Conservation (phyloP, 768 basidiomycete species). For the Dioszegia aurantiaca region DNA sequence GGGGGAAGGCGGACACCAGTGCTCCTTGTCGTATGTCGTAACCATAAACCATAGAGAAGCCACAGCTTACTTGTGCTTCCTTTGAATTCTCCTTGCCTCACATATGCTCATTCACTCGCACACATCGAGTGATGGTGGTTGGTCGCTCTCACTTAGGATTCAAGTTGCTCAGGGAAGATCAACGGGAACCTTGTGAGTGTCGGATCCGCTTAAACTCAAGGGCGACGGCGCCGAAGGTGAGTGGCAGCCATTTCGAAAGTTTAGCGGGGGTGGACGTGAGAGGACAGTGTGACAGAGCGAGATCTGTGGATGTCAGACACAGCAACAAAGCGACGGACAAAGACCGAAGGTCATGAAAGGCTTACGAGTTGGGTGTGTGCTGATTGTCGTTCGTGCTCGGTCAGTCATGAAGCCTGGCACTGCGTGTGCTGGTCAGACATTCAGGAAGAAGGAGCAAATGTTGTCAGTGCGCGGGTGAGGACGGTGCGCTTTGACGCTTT, state of each 20-base stretch:
- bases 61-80: slow-evolving; percentile 7
- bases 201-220: neutral
- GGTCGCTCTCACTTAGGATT: neutral
- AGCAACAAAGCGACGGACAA: neutral
- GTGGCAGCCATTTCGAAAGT: no score
- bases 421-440: no score
- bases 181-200: slow-evolving; percentile 3
- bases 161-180: slow-evolving; percentile 6
- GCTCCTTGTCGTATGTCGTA: slow-evolving; percentile 15
- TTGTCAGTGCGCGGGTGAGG: no score
- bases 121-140: neutral
- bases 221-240: neutral
- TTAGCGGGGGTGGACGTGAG: neutral
- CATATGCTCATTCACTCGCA: slow-evolving; percentile 3
- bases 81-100: slow-evolving; percentile 9
- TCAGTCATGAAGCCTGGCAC: neutral
- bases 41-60: neutral
- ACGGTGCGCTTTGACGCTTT: neutral
- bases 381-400: neutral
- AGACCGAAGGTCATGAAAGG: slow-evolving; percentile 11
- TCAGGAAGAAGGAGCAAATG: no score
- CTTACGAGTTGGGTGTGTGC: slow-evolving; percentile 5
- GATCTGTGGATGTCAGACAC: neutral
- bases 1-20: slow-evolving; percentile 16
- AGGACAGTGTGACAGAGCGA: neutral